Base-by-base conservation (phyloP, 768 basidiomycete genomes). In the Lanmaoa rubissima region DNA sequence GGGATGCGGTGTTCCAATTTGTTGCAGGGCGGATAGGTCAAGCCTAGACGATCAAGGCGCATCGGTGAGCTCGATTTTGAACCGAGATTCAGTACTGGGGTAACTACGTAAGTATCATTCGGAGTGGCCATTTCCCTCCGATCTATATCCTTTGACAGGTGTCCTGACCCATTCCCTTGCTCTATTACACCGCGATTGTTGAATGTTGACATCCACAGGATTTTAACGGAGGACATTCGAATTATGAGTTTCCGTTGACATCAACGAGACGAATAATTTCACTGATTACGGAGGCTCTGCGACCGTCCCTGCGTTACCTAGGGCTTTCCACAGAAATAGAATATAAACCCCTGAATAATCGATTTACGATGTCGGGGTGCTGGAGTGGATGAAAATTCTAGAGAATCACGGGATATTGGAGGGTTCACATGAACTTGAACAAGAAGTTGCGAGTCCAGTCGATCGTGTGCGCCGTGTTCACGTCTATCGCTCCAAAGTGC, bases 401-500 rank as follows among this genome's bases (percentile, higher is more conserved):
- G 43, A 16, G 56, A 58, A 34, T 46, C 51, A 28, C 50, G 55
- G 17, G 62, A 39, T 17, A 32, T 39, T 28, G 45, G 35, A 44
- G 50, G n/a, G n/a, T n/a, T n/a, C n/a, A n/a, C n/a, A n/a, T n/a
- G n/a, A 36, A 44, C 39, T 19, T 55, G 56, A 26, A 46, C 43
- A 51, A 54, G 52, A 34, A 21, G 14, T 19, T 51, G 54, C n/a
- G 41, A n/a, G 40, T 60, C 54, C 32, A 16, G 50, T 24, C 35
- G 58, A 48, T 48, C 45, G 32, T 24, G 51, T n/a, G 39, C 45
- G 17, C 43, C 41, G 21, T 45, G 26, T 39, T 53, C 64, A 14
- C 31, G 52, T 45, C 43, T 54, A 19, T 69, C 67, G 43, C 28
- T 46, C 67, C 67, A 69, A 7, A 66, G 48, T 4, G 54, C 55